A percentile compares a stretch with the other conserved stretches of the same genome.
Conservation (phyloP, 2,329 filamentous ascomycete species). For the Aspergillus aculeatinus region DNA sequence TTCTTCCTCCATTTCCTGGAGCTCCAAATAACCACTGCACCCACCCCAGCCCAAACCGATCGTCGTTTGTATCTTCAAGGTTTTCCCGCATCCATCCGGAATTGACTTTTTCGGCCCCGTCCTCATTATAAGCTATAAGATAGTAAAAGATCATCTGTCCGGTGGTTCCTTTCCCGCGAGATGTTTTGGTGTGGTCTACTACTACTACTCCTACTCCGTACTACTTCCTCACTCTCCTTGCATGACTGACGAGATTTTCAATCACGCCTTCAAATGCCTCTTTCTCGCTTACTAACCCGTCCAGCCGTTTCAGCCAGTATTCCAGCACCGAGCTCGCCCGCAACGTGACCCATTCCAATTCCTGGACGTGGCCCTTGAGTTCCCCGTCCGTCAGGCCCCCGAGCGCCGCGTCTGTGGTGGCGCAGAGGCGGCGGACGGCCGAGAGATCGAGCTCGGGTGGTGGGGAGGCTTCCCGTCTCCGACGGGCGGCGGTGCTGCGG, state of each 20-base stretch:
- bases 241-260: conserved; percentile 92
- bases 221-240: conserved; percentile 77
- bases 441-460: conserved; percentile 77
- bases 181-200: no score
- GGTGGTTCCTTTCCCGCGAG: no score
- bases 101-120: background rate
- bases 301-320: conserved; percentile 83
- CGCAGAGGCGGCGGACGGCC: conserved; percentile 73
- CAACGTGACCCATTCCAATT: conserved; percentile 67
- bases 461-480: conserved; percentile 57
- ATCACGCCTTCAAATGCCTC: conserved; percentile 96
- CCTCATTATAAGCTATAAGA: background rate
- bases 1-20: background rate
- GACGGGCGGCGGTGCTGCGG: conserved; percentile 31
- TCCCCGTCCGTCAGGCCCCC: conserved; percentile 76
- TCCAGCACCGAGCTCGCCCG: conserved; percentile 74
- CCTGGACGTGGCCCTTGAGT: conserved; percentile 67
- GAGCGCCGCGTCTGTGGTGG: conserved; percentile 80
- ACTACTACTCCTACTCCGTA: background rate
- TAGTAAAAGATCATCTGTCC: background rate
- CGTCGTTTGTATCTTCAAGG: no score
- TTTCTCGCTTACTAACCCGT: conserved; percentile 84
- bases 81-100: no score
- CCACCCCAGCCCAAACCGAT: no score
- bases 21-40: no score